Percentiles rank a stretch among this genome's conserved stretches.
Evolutionary conservation across 495 filamentous ascomycete species (phyloP).

Genomic region (Hypoxylon fragiforme): DNA sequence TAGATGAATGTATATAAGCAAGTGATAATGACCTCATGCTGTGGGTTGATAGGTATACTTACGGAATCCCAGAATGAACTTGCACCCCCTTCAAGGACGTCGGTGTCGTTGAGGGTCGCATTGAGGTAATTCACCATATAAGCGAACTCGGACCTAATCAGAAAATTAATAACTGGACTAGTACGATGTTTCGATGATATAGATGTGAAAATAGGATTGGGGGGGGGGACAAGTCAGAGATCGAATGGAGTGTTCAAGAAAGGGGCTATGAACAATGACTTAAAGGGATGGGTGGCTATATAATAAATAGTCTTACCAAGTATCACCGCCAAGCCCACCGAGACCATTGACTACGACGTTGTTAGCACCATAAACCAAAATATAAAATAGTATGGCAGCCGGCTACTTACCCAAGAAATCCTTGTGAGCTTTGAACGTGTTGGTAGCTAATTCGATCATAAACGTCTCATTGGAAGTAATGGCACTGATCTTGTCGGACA

Average conservation of each 20-base stretch:
- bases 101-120: constrained; percentile 57
- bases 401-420: constrained; percentile 43
- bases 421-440: constrained; percentile 68
- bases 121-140: constrained; percentile 63
- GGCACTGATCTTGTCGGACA: constrained; percentile 39
- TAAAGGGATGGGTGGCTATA: too few relatives aligned
- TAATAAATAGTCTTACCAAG: constrained; percentile 22
- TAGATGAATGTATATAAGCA: constrained; percentile 2
- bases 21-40: neutral
- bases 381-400: constrained; percentile 5
- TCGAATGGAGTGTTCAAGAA: too few relatives aligned
- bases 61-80: constrained; percentile 42
- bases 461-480: constrained; percentile 28
- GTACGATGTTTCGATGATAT: constrained; percentile 29
- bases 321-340: constrained; percentile 42
- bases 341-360: constrained; percentile 38
- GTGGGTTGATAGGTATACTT: constrained; percentile 6
- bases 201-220: too few relatives aligned
- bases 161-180: neutral
- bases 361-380: constrained; percentile 23
- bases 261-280: too few relatives aligned
- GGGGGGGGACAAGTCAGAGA: too few relatives aligned
- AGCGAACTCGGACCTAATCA: constrained; percentile 63
- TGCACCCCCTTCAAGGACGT: constrained; percentile 41
- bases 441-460: constrained; percentile 53